Evolutionary conservation across 805 yeast species (phyloP).

Genomic region (Sugiyamaella boreocaroliniensis): DNA sequence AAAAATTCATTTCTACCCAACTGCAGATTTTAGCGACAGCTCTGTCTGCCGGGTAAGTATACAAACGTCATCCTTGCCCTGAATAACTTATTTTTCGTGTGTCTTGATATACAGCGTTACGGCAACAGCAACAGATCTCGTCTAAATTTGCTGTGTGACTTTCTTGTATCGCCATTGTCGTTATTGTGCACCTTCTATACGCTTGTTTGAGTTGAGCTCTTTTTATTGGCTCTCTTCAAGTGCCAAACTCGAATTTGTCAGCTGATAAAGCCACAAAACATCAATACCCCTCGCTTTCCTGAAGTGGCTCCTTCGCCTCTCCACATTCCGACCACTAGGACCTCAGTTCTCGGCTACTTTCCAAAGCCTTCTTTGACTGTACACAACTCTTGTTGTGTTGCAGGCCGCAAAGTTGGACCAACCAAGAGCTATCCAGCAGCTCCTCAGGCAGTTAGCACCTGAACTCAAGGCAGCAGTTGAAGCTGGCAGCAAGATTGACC

Average conservation of each 20-base stretch:
- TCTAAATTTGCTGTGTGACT: too few relatives aligned
- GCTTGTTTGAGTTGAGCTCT: too few relatives aligned
- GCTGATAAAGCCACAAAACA: too few relatives aligned
- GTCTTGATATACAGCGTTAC: too few relatives aligned
- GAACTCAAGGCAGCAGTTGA: not conserved
- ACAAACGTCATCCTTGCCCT: not conserved
- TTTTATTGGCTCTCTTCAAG: too few relatives aligned
- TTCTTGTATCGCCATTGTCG: too few relatives aligned
- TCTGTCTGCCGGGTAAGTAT: not conserved
- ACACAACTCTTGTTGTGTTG: not conserved
- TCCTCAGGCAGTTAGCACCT: slow-evolving; percentile 4
- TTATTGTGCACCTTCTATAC: too few relatives aligned
- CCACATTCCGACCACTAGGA: not conserved
- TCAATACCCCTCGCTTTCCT: too few relatives aligned
- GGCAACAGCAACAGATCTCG: too few relatives aligned
- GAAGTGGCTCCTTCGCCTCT: too few relatives aligned
- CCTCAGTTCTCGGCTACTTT: not conserved
- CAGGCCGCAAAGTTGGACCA: slow-evolving; percentile 1
- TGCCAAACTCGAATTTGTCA: too few relatives aligned
- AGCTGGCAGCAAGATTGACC: not conserved
- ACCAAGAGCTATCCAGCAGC: slow-evolving; percentile 6
- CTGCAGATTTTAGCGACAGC: not conserved
- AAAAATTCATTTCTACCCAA: not conserved
- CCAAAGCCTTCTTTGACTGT: not conserved
- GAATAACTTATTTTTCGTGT: too few relatives aligned